Evolutionary conservation across 352 stramenopile genomes (phyloP), one percentile per base, ranked within the genome.

Genomic region (Pseudoperonospora humuli): DNA sequence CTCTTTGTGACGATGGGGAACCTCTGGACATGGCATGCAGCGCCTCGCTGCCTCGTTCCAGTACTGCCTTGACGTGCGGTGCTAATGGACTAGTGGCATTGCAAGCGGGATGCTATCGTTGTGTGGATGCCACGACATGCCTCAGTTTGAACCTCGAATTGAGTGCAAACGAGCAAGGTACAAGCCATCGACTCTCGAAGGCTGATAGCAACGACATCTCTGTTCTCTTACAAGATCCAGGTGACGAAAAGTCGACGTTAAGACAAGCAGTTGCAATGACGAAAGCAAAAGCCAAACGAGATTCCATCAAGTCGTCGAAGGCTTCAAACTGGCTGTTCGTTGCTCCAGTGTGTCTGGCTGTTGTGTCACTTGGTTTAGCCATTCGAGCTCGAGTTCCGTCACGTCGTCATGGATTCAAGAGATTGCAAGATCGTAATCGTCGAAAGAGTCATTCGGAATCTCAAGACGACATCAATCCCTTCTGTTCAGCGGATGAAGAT

Each of bases 381-480:
- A 21, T 75, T 20, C 65, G 61, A 21, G 39, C 40, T 44, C 33
- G n/a, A n/a, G n/a, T n/a, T n/a, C n/a, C n/a, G n/a, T n/a, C n/a
- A n/a, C n/a, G n/a, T n/a, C n/a, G n/a, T 39, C 52, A 23, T 14
- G 38, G 64, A 20, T 81, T 84, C 34, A 34, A 82, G 37, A 53
- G 45, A 4, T 33, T 85, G 11, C 43, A 73, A 7, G 63, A 67
- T 34, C 41, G 50, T 0, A 51, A 65, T 2, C 50, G 24, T 8
- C 39, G 63, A 28, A 29, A 45, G 2, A 1, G 9, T 0, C 39
- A 14, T 17, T 7, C n/a, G n/a, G 7, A 55, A 1, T 57, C 42
- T 21, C 47, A 60, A n/a, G 71, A 86, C n/a, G 63, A 87, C 48
- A 82, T 89, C 54, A 89, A 89, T 45, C 75, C n/a, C n/a, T n/a